A percentile compares a stretch with the other conserved stretches of the same genome.
These are phyloP conservation scores for Myriosclerotinia curreyana DNA, from an alignment of 2,329 filamentous ascomycete genomes.

Conservation along the genomic window DNA sequence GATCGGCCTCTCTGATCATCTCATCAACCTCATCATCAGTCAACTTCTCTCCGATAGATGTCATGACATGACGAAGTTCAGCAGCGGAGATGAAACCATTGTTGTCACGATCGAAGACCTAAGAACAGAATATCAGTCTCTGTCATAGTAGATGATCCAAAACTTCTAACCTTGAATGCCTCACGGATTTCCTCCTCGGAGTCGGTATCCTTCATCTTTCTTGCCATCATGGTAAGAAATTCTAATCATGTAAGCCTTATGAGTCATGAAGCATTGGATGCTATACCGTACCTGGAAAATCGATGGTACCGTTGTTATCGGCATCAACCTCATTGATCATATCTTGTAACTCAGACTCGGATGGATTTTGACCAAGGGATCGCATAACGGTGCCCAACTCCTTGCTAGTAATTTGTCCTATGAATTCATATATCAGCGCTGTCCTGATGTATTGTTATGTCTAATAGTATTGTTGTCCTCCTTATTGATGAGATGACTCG, in stretches of 20 bases:
- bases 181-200: slow-evolving; percentile 89
- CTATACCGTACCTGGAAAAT: slow-evolving; percentile 71
- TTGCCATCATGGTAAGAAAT: slow-evolving; percentile 90
- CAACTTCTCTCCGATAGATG: slow-evolving; percentile 86
- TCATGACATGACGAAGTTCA: slow-evolving; percentile 87
- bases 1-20: slow-evolving; percentile 89
- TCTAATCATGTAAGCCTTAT: slow-evolving; percentile 50
- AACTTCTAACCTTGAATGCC: slow-evolving; percentile 72
- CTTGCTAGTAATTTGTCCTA: slow-evolving; percentile 89
- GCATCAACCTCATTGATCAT: slow-evolving; percentile 95
- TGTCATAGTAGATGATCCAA: neutral
- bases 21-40: slow-evolving; percentile 88
- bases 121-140: slow-evolving; percentile 22
- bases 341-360: slow-evolving; percentile 84
- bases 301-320: slow-evolving; percentile 90
- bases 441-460: neutral
- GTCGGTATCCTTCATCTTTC: slow-evolving; percentile 92
- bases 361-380: slow-evolving; percentile 85
- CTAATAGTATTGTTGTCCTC: too few species aligned
- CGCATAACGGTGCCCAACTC: slow-evolving; percentile 89
- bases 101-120: slow-evolving; percentile 85
- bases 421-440: slow-evolving; percentile 13
- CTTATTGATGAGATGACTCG: neutral
- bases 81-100: slow-evolving; percentile 89
- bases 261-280: slow-evolving; percentile 32